phyloP scores from a whole-genome alignment of 2,329 filamentous ascomycete species.

The Mycocentrospora acerina region DNA sequence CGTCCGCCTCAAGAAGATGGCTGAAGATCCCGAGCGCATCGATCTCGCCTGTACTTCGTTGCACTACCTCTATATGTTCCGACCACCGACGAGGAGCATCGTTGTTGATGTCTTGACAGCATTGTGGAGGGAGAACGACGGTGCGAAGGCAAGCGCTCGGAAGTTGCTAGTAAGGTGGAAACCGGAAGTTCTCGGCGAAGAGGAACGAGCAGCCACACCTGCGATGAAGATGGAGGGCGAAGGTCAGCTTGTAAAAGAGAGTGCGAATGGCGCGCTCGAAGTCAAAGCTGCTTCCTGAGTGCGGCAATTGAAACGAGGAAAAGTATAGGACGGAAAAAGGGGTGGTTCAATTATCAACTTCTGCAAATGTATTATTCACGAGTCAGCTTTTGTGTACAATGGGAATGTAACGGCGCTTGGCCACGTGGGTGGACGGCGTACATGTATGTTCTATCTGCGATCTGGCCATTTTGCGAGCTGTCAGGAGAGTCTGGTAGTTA shows the following conservation, averaged over 20 bases:
- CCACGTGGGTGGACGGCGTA: no score
- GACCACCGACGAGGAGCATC: slow-evolving; percentile 60
- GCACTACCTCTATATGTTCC: slow-evolving; percentile 52
- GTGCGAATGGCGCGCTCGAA: slow-evolving; percentile 29
- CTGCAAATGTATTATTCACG: no score
- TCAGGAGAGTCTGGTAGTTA: no score
- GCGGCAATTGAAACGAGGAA: no score
- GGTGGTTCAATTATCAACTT: no score
- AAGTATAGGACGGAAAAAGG: no score
- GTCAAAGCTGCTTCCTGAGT: slow-evolving; percentile 26
- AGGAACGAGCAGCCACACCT: slow-evolving; percentile 14
- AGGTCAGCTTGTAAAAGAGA: slow-evolving; percentile 18
- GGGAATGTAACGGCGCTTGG: no score
- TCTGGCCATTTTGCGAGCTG: no score
- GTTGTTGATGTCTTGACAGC: slow-evolving; percentile 60
- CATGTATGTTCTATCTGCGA: no score
- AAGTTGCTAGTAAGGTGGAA: slow-evolving; percentile 60
- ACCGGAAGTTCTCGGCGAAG: slow-evolving; percentile 48
- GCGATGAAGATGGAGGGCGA: slow-evolving; percentile 25
- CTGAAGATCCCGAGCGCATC: slow-evolving; percentile 64
- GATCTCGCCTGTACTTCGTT: slow-evolving; percentile 59
- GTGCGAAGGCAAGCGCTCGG: slow-evolving; percentile 50
- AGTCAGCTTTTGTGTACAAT: no score
- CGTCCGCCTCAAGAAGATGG: slow-evolving; percentile 66
- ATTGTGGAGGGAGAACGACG: slow-evolving; percentile 54